These are phyloP conservation scores for Colletotrichum higginsianum DNA, from an alignment of 2,329 filamentous ascomycete genomes.

Conservation along the genomic window DNA sequence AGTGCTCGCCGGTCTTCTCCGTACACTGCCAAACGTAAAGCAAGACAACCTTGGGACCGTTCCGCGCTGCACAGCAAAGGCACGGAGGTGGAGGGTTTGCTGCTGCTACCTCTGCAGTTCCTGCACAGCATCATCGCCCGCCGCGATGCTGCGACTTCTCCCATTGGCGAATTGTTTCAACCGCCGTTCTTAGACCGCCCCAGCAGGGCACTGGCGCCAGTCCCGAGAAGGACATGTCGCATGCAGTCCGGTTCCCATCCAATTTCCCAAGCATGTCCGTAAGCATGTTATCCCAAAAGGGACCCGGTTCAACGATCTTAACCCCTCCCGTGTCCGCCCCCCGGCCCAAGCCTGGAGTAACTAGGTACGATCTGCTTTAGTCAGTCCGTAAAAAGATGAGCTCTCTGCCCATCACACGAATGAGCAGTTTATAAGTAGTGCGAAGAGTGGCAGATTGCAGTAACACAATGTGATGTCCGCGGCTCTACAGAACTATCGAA, in stretches of 20 bases:
- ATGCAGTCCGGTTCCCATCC: not conserved
- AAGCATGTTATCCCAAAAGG: not conserved
- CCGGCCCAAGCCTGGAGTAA: not conserved
- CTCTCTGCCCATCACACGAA: not conserved
- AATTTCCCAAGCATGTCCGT: not conserved
- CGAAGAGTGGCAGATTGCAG: not conserved
- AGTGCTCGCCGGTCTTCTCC: not conserved
- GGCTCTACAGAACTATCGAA: not conserved
- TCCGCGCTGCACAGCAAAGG: conserved; percentile 2
- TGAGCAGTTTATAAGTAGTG: not conserved
- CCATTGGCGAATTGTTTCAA: conserved; percentile 8
- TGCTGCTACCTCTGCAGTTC: not conserved
- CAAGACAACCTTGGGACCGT: not conserved
- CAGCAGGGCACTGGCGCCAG: not conserved
- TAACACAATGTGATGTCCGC: not conserved
- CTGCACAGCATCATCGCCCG: not conserved
- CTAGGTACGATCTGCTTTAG: not conserved
- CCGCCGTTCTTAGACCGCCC: not conserved
- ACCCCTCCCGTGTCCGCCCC: not conserved
- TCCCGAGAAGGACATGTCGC: not conserved
- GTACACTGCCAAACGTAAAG: not conserved
- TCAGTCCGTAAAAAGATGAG: not conserved
- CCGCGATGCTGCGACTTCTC: not conserved
- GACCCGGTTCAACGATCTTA: not conserved
- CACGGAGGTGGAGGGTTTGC: not conserved